phyloP scores from a whole-genome alignment of 2,329 filamentous ascomycete genomes.

The Aspergillus transmontanensis region DNA sequence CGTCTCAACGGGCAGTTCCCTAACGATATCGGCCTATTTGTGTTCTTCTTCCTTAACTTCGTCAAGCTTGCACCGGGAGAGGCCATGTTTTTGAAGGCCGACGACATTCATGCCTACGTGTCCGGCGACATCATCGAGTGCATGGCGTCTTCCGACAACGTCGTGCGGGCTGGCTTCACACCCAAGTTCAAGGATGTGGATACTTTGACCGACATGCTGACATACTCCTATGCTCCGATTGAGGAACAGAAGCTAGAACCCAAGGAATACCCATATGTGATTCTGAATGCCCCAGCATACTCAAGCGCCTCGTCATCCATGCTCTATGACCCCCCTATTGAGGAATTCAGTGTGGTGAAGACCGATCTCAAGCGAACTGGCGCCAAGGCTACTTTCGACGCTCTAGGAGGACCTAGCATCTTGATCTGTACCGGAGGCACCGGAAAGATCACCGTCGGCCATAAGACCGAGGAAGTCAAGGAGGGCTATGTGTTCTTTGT shows the following conservation, averaged over 20 bases:
- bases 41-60: slow-evolving; percentile 96
- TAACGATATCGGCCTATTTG: slow-evolving; percentile 87
- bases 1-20: slow-evolving; percentile 84
- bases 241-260: slow-evolving; percentile 92
- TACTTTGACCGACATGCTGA: slow-evolving; percentile 87
- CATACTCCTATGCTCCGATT: slow-evolving; percentile 93
- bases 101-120: slow-evolving; percentile 93
- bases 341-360: slow-evolving; percentile 90
- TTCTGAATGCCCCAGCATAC: slow-evolving; percentile 80
- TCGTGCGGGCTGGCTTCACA: slow-evolving; percentile 94
- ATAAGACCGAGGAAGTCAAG: slow-evolving; percentile 73
- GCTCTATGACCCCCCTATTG: slow-evolving; percentile 93
- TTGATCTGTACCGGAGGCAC: slow-evolving; percentile 84
- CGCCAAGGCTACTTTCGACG: slow-evolving; percentile 85
- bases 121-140: slow-evolving; percentile 89
- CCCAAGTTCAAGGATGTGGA: slow-evolving; percentile 97
- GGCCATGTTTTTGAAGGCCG: slow-evolving; percentile 92
- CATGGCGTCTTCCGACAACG: slow-evolving; percentile 99
- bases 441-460: slow-evolving; percentile 82
- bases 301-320: slow-evolving; percentile 70
- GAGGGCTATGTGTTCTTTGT: slow-evolving; percentile 81
- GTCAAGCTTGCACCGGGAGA: slow-evolving; percentile 86
- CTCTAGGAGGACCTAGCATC: slow-evolving; percentile 85
- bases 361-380: slow-evolving; percentile 70
- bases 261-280: slow-evolving; percentile 80